Evolutionary conservation across 73 alveolate species (phyloP), one percentile per base, ranked within the genome.

Genomic region (Blepharisma japonicum): DNA sequence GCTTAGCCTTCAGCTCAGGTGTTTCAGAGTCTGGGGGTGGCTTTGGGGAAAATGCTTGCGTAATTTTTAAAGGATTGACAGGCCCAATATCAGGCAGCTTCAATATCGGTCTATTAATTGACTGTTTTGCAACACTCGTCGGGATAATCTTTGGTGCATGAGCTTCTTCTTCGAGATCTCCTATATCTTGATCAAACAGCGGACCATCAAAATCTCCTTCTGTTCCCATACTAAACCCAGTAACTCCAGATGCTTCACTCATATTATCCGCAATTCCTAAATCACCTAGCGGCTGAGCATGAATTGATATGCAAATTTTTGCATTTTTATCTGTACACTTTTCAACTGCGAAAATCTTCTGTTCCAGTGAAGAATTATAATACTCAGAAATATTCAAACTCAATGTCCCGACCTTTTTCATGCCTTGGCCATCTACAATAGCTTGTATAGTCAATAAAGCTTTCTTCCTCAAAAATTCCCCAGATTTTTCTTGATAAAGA

Each of bases 211-310:
- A 61, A 25, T 61, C 74, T n/a, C 74, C 74, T 61, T 61, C 74
- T 14, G 74, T 61, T 25, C 74, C 74, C 74, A 61, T 61, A 25
- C 74, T 61, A 25, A 61, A 61, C 49, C 74, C 74, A 18, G 74
- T 61, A 1, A 61, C 74, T 61, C 74, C 74, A 14, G 74, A 61
- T 2, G 74, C 74, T 61, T 61, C 74, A 61, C 74, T 61, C 74
- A 61, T 61, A 25, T 61, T 61, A 25, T 61, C 74, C 14, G 74
- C 74, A 61, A 25, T 25, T 61, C 48, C 23, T 20, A 39, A n/a
- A 18, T 61, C 74, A 0, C 74, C 74, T 5, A 61, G 46, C 18
- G 74, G 47, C 74, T 61, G 74, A 25, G 50, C 74, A 18, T 39
- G 74, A 61, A 61, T 25, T 61, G 74, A 61, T 14, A 61, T 25